These are phyloP conservation scores for Cercospora sp. DNA, from an alignment of 2,329 filamentous ascomycete species.

Conservation along the genomic window DNA sequence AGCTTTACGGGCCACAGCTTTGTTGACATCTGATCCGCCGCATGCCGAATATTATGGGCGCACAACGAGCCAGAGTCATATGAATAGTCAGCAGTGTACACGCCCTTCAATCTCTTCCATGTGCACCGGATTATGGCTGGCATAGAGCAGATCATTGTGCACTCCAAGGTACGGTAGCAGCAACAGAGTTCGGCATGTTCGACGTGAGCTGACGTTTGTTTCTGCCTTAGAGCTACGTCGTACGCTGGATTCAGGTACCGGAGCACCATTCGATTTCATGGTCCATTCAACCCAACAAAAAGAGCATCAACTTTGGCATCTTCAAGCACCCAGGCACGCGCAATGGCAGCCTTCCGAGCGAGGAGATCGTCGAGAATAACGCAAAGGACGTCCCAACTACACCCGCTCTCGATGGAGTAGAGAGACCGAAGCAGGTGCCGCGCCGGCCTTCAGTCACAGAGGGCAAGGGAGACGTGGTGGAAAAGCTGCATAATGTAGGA, in stretches of 20 bases:
- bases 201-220: constrained; percentile 7
- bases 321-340: constrained; percentile 90
- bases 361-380: constrained; percentile 42
- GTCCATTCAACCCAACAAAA: constrained; percentile 97
- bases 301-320: constrained; percentile 96
- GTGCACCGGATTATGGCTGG: constrained; percentile 67
- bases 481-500: constrained; percentile 63
- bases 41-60: constrained; percentile 19
- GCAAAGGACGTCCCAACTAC: constrained; percentile 40
- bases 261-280: constrained; percentile 91
- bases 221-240: constrained; percentile 78
- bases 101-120: neutral
- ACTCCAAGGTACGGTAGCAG: constrained; percentile 74
- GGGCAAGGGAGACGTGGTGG: constrained; percentile 61
- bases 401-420: constrained; percentile 41
- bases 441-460: constrained; percentile 47
- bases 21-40: constrained; percentile 8
- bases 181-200: neutral
- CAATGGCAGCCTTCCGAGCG: constrained; percentile 50
- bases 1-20: constrained; percentile 1
- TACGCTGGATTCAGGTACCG: constrained; percentile 93
- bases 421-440: constrained; percentile 44
- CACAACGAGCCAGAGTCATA: constrained; percentile 13
- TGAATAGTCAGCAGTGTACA: constrained; percentile 15
- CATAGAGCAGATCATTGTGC: constrained; percentile 95